phyloP scores from a whole-genome alignment of 2,329 filamentous ascomycete species.

The Botryotinia narcissicola region DNA sequence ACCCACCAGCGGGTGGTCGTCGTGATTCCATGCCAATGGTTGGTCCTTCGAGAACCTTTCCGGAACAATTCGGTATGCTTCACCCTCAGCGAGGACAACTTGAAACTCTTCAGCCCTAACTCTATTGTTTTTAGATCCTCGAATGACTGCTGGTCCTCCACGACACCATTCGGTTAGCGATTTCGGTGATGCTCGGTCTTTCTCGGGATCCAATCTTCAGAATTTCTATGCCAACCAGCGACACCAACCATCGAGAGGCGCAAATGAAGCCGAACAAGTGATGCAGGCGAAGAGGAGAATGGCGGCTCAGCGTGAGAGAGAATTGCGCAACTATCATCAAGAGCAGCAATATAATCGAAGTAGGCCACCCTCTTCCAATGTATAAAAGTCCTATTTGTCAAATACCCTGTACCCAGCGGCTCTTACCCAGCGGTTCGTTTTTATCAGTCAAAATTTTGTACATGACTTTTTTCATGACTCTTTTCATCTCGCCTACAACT shows the following conservation, averaged over 20 bases:
- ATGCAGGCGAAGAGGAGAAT: constrained; percentile 99
- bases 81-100: constrained; percentile 23
- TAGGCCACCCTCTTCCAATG: constrained; percentile 73
- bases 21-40: constrained; percentile 76
- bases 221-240: constrained; percentile 93
- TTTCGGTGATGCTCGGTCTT: constrained; percentile 69
- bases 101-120: constrained; percentile 7
- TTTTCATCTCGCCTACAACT: constrained; percentile 36
- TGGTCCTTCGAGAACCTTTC: constrained; percentile 54
- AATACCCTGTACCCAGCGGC: constrained; percentile 38
- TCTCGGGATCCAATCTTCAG: constrained; percentile 76
- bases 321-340: constrained; percentile 99
- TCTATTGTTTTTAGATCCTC: constrained; percentile 58
- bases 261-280: constrained; percentile 93
- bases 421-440: constrained; percentile 22
- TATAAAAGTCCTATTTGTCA: constrained; percentile 50
- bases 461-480: constrained; percentile 35
- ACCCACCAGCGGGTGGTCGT: constrained; percentile 54
- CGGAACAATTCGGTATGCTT: constrained; percentile 57
- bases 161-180: constrained; percentile 85
- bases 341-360: constrained; percentile 99
- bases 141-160: constrained; percentile 60
- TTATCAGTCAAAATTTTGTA: constrained; percentile 38
- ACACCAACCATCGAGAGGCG: constrained; percentile 80
- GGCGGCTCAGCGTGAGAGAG: constrained; percentile 97